A percentile compares a stretch with the other conserved stretches of the same genome.
phyloP scores from a whole-genome alignment of 2,329 filamentous ascomycete species.

The Colletotrichum tropicicola region DNA sequence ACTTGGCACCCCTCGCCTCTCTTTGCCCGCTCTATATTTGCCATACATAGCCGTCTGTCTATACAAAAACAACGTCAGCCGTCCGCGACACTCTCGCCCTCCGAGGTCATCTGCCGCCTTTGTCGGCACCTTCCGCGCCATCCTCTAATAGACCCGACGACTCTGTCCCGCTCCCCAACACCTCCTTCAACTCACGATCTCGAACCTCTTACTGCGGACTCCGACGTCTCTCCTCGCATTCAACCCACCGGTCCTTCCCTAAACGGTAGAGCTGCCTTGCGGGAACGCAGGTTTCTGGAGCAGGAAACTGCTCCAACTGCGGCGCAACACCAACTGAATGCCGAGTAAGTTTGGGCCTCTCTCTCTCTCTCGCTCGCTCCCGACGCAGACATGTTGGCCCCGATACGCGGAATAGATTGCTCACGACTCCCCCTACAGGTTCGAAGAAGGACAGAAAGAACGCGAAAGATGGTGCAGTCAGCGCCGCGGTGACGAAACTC shows the following conservation, averaged over 20 bases:
- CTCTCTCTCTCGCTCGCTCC: not conserved
- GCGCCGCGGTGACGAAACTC: constrained; percentile 63
- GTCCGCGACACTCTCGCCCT: constrained; percentile 10
- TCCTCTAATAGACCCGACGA: constrained; percentile 18
- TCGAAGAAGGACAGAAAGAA: constrained; percentile 64
- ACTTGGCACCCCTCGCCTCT: constrained; percentile 1
- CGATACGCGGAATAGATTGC: not conserved
- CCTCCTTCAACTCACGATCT: constrained; percentile 2
- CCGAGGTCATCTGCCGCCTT: constrained; percentile 18
- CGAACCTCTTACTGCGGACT: not conserved
- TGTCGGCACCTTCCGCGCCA: not conserved
- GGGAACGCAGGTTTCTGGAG: constrained; percentile 29
- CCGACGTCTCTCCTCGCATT: not conserved
- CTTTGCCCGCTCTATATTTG: not conserved
- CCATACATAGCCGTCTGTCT: constrained; percentile 8
- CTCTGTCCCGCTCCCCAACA: not conserved
- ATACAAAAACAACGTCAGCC: constrained; percentile 3
- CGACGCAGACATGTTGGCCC: too few species aligned
- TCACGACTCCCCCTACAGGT: constrained; percentile 37
- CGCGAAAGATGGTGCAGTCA: constrained; percentile 62
- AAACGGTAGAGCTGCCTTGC: constrained; percentile 27
- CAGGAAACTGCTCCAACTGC: constrained; percentile 33
- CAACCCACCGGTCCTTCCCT: not conserved
- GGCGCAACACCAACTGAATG: constrained; percentile 32
- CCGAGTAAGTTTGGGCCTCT: constrained; percentile 31